Base-by-base conservation (phyloP, 2,329 filamentous ascomycete genomes). In the Blastomyces emzantsi region DNA sequence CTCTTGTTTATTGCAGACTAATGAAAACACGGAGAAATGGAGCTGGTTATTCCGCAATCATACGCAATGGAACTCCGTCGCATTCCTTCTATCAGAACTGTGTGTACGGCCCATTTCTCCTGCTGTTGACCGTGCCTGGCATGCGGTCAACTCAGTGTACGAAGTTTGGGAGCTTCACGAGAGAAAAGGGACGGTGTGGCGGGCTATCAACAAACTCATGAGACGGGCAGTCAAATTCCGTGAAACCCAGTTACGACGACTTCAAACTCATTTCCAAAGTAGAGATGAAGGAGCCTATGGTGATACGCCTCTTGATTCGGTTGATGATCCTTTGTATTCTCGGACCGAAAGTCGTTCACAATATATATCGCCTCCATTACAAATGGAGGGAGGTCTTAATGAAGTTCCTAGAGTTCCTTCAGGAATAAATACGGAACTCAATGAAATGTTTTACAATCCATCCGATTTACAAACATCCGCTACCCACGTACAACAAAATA, bases 31-130 rank as follows among this genome's bases (percentile, higher is more conserved):
- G 0, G 78, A 81, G 69, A 83, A 85, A 69, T 88, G 85, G 85
- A 80, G 82, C 49, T 88, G 86, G 86, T 77, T 87, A 0, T 87
- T 87, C 75, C 77, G 79, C 28, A 86, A 84, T 1, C 85, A 87
- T 64, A 82, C 85, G 67, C 86, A 87, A 69, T 88, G 85, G 85
- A 84, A 87, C 69, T 82, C 84, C 2, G 78, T 87, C 47, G 84
- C 84, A 0, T 87, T 85, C 69, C 78, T 86, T 3, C 76, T 87
- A 8, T 82, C 82, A 1, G 83, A 87, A 67, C 76, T 87, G 0
- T 86, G 83, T 67, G 77, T 82, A 17, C 80, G 83, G 30, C 83
- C 82, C 6, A 78, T 77, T 39, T 84, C 84, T 30, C 81, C 82
- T 28, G 73, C 82, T 0, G 83, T 85, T 0, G 83, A 87, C 61